Conservation (phyloP, 139 green algal species). For the Chlamydomonas urium region DNA sequence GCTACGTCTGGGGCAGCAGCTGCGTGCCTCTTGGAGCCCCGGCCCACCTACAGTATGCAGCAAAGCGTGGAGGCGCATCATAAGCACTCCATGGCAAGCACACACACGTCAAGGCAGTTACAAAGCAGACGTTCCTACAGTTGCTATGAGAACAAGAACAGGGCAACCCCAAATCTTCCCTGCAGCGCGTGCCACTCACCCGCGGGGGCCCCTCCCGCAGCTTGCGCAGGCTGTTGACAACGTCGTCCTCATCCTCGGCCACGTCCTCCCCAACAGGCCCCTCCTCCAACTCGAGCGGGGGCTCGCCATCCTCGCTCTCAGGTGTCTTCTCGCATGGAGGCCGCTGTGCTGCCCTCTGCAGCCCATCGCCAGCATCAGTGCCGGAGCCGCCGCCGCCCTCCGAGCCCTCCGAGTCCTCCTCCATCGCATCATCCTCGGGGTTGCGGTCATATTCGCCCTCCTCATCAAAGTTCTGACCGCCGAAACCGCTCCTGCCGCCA, state of each 20-base stretch:
- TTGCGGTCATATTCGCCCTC: slow-evolving; percentile 27
- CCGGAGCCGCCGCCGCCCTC: background rate
- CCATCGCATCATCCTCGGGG: slow-evolving; percentile 14
- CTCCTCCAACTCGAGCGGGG: background rate
- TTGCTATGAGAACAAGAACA: background rate
- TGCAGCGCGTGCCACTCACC: background rate
- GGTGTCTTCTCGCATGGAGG: background rate
- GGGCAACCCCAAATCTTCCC: no score
- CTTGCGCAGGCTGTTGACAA: slow-evolving; percentile 26
- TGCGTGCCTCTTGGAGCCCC: background rate
- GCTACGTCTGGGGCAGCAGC: no score
- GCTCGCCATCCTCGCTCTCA: background rate
- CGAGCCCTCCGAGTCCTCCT: slow-evolving; percentile 19
- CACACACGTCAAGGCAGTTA: background rate
- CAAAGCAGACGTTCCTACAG: background rate
- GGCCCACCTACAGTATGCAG: background rate
- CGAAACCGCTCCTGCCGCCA: background rate
- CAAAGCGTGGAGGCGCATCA: background rate
- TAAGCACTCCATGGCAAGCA: background rate
- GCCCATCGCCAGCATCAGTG: background rate
- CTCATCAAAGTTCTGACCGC: slow-evolving; percentile 13
- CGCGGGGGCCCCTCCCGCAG: slow-evolving; percentile 11
- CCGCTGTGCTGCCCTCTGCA: background rate
- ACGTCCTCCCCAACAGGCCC: background rate
- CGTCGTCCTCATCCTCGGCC: slow-evolving; percentile 12